Evolutionary conservation across 106 monocot genomes (phyloP).

Genomic region (Chionographis japonica): DNA sequence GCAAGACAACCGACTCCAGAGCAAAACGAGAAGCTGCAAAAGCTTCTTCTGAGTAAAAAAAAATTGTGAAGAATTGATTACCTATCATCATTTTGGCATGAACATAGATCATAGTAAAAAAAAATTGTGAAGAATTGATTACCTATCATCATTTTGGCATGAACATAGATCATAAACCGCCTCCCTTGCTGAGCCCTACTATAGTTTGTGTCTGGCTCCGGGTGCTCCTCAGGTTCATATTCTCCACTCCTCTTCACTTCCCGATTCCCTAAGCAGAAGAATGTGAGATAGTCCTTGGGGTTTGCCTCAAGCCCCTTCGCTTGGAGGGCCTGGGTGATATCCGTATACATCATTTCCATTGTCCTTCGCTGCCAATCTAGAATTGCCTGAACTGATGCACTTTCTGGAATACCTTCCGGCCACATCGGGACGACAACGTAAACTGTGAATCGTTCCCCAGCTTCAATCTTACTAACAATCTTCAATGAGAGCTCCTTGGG

Average conservation of each 20-base stretch:
- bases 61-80: too few species aligned
- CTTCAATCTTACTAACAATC: constrained; percentile 58
- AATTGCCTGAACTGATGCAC: constrained; percentile 49
- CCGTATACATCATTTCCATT: constrained; percentile 58
- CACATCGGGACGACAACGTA: constrained; percentile 54
- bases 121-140: not conserved
- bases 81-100: too few species aligned
- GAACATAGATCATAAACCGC: too few species aligned
- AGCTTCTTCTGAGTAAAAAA: too few species aligned
- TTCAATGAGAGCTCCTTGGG: constrained; percentile 50
- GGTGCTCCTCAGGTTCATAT: constrained; percentile 37
- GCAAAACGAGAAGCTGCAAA: too few species aligned
- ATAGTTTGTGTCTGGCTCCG: constrained; percentile 44
- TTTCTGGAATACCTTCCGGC: constrained; percentile 50
- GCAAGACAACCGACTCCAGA: too few species aligned
- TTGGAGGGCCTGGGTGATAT: constrained; percentile 30
- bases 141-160: constrained; percentile 56
- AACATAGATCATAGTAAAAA: not conserved
- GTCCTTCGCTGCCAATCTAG: constrained; percentile 53
- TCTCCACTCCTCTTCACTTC: constrained; percentile 37
- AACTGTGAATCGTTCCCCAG: constrained; percentile 47
- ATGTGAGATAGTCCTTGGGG: constrained; percentile 44
- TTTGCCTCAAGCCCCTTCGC: constrained; percentile 42
- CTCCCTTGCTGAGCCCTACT: constrained; percentile 35
- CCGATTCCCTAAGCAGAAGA: constrained; percentile 49